A percentile compares a stretch with the other conserved stretches of the same genome.
phyloP scores from a whole-genome alignment of 768 basidiomycete species.

The Peribolospora kevripleyi region DNA sequence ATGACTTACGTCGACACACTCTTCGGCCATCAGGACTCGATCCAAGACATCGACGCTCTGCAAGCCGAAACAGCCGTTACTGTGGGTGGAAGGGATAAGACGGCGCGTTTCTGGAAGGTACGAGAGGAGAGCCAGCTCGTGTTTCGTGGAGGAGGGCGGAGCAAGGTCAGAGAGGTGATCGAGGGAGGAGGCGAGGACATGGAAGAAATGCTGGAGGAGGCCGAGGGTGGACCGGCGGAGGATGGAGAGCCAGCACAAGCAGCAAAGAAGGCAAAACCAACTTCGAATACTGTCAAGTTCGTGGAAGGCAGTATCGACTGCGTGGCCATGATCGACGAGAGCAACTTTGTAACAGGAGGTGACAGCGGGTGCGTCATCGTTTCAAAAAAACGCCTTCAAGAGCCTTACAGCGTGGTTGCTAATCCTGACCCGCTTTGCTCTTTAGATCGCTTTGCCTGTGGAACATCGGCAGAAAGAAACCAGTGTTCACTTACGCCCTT shows the following conservation, averaged over 20 bases:
- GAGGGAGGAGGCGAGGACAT: slow-evolving; percentile 35
- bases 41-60: slow-evolving; percentile 52
- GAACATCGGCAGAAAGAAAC: slow-evolving; percentile 82
- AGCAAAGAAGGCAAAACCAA: slow-evolving; percentile 8
- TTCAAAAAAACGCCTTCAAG: background rate
- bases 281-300: slow-evolving; percentile 23
- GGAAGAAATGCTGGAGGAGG: slow-evolving; percentile 27
- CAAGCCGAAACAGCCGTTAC: slow-evolving; percentile 64
- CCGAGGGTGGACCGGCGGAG: slow-evolving; percentile 28
- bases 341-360: slow-evolving; percentile 73
- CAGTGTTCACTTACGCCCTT: slow-evolving; percentile 58
- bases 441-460: slow-evolving; percentile 71
- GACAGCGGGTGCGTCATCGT: slow-evolving; percentile 59
- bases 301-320: slow-evolving; percentile 80
- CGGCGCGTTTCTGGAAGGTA: slow-evolving; percentile 85
- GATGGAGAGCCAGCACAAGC: slow-evolving; percentile 12
- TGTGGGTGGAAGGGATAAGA: slow-evolving; percentile 73
- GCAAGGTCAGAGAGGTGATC: slow-evolving; percentile 48
- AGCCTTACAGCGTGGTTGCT: background rate
- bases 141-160: slow-evolving; percentile 81
- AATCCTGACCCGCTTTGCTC: background rate
- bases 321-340: slow-evolving; percentile 86
- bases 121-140: slow-evolving; percentile 85
- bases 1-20: slow-evolving; percentile 79
- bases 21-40: slow-evolving; percentile 85